Evolutionary conservation across 495 filamentous ascomycete species (phyloP).

Genomic region (Neurospora tetraspora): DNA sequence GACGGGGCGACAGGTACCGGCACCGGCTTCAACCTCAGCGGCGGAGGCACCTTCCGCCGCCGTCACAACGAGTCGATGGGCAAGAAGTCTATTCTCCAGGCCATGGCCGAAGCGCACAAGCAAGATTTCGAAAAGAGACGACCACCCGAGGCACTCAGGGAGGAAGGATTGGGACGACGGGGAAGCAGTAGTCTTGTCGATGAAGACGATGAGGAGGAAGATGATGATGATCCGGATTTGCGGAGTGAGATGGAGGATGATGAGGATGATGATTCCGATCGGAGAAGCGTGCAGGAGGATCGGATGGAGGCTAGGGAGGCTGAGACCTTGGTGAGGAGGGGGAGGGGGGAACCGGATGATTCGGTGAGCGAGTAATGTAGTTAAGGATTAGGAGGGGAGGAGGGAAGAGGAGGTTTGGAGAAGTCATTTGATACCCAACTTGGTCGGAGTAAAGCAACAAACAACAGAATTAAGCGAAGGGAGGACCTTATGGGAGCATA

Average conservation of each 20-base stretch:
- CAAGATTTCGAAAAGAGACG: conserved; percentile 79
- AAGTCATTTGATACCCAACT: background rate
- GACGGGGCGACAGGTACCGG: background rate
- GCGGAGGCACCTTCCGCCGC: conserved; percentile 26
- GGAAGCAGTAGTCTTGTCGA: conserved; percentile 1
- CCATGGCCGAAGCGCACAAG: conserved; percentile 65
- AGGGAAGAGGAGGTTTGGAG: background rate
- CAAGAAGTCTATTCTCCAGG: conserved; percentile 43
- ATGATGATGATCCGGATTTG: conserved; percentile 2
- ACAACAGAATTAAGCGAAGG: background rate
- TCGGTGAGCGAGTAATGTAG: background rate
- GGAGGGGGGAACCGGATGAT: background rate
- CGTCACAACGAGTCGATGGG: conserved; percentile 16
- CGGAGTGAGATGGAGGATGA: conserved; percentile 15
- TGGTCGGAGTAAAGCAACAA: background rate
- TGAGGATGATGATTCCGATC: conserved; percentile 25
- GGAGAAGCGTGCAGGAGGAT: conserved; percentile 14
- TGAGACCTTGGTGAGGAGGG: conserved; percentile 4
- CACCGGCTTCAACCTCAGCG: background rate
- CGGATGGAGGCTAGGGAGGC: conserved; percentile 17
- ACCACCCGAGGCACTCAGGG: conserved; percentile 25
- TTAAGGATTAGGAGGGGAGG: background rate
- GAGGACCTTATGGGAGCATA: background rate
- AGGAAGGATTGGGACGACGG: background rate
- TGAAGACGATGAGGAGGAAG: conserved; percentile 3